A percentile compares a stretch with the other conserved stretches of the same genome.
Evolutionary conservation across 2,329 filamentous ascomycete species (phyloP).

Genomic region (Paramyrothecium roridum): DNA sequence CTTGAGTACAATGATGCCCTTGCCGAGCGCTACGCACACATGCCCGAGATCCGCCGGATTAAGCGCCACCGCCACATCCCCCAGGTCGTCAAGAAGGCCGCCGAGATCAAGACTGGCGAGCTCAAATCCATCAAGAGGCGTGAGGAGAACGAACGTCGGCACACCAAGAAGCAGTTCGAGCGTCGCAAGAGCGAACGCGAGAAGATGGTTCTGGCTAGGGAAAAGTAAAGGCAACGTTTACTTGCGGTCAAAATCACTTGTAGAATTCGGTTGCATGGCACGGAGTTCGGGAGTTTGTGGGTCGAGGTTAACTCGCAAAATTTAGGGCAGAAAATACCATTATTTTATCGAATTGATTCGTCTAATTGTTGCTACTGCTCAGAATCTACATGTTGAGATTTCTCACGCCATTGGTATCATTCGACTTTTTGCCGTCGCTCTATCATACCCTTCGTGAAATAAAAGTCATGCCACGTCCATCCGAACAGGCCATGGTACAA

Average conservation of each 20-base stretch:
- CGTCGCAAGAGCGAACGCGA: conserved; percentile 77
- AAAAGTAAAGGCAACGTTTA: conserved; percentile 39
- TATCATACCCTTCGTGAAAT: conserved; percentile 1
- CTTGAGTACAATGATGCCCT: conserved; percentile 90
- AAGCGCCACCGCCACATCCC: conserved; percentile 87
- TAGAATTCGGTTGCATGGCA: conserved; percentile 24
- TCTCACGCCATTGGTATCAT: not conserved
- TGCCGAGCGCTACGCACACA: conserved; percentile 81
- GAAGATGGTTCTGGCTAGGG: conserved; percentile 78
- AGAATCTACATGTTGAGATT: not conserved
- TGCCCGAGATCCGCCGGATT: conserved; percentile 94
- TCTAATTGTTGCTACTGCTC: not conserved
- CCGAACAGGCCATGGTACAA: conserved; percentile 3
- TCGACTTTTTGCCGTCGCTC: not conserved
- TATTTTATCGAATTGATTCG: not conserved
- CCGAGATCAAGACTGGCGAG: conserved; percentile 90
- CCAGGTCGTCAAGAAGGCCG: conserved; percentile 91
- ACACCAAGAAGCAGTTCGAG: conserved; percentile 79
- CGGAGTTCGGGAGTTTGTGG: conserved; percentile 24
- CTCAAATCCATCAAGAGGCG: conserved; percentile 81
- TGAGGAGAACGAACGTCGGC: conserved; percentile 92
- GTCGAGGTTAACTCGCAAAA: conserved; percentile 12
- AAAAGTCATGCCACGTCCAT: conserved; percentile 6
- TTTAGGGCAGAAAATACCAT: not conserved
- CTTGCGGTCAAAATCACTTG: conserved; percentile 5